Conservation (phyloP, 2,329 filamentous ascomycete species). For the Didymella segeticola region DNA sequence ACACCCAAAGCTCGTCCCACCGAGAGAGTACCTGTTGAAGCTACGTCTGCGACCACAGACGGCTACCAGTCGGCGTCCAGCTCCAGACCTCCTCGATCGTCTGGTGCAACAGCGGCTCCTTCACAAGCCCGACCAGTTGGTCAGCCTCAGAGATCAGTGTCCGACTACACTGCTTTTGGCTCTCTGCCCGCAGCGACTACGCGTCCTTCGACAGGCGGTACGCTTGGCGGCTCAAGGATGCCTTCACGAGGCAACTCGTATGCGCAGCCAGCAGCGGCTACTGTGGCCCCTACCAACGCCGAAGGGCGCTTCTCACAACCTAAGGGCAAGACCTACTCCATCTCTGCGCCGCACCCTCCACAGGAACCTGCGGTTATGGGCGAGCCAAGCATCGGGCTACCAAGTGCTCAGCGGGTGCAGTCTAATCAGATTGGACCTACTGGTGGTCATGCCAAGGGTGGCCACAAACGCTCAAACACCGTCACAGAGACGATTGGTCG, state of each 20-base stretch:
- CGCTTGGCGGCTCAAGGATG: slow-evolving; percentile 67
- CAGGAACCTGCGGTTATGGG: slow-evolving; percentile 42
- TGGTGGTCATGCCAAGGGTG: slow-evolving; percentile 37
- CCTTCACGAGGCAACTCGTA: slow-evolving; percentile 80
- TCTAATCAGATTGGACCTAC: slow-evolving; percentile 56
- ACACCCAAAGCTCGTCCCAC: slow-evolving; percentile 55
- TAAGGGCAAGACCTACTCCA: slow-evolving; percentile 72
- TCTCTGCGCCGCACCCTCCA: slow-evolving; percentile 70
- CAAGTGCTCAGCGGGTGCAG: slow-evolving; percentile 60
- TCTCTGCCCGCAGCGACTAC: slow-evolving; percentile 51
- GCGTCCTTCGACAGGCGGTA: slow-evolving; percentile 82
- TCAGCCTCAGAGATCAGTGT: slow-evolving; percentile 60
- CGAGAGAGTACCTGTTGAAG: slow-evolving; percentile 60
- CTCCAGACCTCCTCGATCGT: slow-evolving; percentile 29
- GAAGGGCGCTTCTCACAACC: slow-evolving; percentile 87
- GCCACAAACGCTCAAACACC: slow-evolving; percentile 70
- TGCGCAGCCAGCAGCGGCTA: slow-evolving; percentile 84
- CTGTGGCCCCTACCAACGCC: slow-evolving; percentile 85
- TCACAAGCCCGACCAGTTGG: slow-evolving; percentile 48
- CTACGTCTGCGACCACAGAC: slow-evolving; percentile 41
- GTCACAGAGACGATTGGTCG: slow-evolving; percentile 80
- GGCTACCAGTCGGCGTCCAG: slow-evolving; percentile 43
- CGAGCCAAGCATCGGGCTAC: slow-evolving; percentile 64
- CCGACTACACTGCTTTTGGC: slow-evolving; percentile 52
- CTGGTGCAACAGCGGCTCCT: slow-evolving; percentile 29